Evolutionary conservation across 495 filamentous ascomycete species (phyloP), one percentile per base, ranked within the genome.

Genomic region (Viridothelium virens): DNA sequence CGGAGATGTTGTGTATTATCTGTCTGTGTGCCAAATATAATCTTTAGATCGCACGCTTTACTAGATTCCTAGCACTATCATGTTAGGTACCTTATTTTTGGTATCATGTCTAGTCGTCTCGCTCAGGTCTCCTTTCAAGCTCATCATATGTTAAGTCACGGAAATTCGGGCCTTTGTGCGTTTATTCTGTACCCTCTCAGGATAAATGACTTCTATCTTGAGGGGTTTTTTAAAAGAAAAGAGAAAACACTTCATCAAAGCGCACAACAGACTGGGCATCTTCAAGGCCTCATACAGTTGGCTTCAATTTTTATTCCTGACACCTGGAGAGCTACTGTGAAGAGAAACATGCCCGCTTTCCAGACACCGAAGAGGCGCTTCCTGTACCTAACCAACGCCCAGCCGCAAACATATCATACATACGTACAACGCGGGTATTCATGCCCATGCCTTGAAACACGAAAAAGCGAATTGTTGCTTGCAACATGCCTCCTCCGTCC

Each of bases 391-490:
- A 59, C 53, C 53, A 59, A 59, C 53, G 53, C 53, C 53, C n/a
- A 59, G 11, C n/a, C 25, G 11, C 31, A 9, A 36, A 34, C 53
- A 36, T 59, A 59, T 59, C 53, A 59, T 59, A 59, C 53, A 59
- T 7, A 59, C 53, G 31, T 59, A 59, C 53, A 59, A 59, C 36
- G 53, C 31, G 53, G 53, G 53, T 59, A 59, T 59, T 59, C 53
- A 36, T 59, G 31, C 3, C 36, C 6, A 59, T 59, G 53, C 53
- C 31, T 36, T 33, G 53, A 18, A 53, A 53, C 53, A 59, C 7
- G 53, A 34, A 59, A 33, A 10, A 18, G 36, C 5, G 0, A 34
- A 33, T 7, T 14, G 41, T 59, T 18, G 53, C 33, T 34, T 31
- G 14, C 25, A 25, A 14, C 48, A 53, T 14, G 53, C 36, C 6